Conservation (phyloP, 2,329 filamentous ascomycete species). For the Cyanodermella asteris region DNA sequence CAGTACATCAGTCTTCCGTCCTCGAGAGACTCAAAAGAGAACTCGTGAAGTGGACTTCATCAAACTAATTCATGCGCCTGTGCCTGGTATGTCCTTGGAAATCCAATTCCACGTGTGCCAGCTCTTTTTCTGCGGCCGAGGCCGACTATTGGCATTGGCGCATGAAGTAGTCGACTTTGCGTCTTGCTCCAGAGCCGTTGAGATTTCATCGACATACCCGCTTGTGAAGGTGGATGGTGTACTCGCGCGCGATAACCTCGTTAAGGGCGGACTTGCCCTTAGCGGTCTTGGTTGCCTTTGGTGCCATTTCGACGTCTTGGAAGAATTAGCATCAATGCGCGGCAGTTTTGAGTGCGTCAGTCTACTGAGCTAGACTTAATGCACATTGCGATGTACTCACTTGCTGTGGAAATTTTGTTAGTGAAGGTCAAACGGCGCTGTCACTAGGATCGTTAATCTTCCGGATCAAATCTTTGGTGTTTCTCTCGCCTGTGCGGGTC, state of each 20-base stretch:
- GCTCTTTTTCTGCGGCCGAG: conserved; percentile 5
- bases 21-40: conserved; percentile 20
- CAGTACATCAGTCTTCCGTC: conserved; percentile 45
- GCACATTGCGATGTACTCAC: no score
- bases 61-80: conserved; percentile 46
- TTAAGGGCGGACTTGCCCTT: conserved; percentile 68
- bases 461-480: no score
- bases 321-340: no score
- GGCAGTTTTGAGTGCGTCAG: no score
- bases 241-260: conserved; percentile 98
- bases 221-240: conserved; percentile 99
- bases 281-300: conserved; percentile 5
- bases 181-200: conserved; percentile 1
- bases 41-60: conserved; percentile 44
- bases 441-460: no score
- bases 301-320: conserved; percentile 5
- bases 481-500: no score
- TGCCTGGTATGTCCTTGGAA: no score
- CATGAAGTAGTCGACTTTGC: conserved; percentile 4
- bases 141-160: conserved; percentile 3
- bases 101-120: neutral
- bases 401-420: no score
- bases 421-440: no score
- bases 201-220: conserved; percentile 46
- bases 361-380: no score